phyloP scores from a whole-genome alignment of 2,329 filamentous ascomycete species.

The Colletotrichum theobromicola region DNA sequence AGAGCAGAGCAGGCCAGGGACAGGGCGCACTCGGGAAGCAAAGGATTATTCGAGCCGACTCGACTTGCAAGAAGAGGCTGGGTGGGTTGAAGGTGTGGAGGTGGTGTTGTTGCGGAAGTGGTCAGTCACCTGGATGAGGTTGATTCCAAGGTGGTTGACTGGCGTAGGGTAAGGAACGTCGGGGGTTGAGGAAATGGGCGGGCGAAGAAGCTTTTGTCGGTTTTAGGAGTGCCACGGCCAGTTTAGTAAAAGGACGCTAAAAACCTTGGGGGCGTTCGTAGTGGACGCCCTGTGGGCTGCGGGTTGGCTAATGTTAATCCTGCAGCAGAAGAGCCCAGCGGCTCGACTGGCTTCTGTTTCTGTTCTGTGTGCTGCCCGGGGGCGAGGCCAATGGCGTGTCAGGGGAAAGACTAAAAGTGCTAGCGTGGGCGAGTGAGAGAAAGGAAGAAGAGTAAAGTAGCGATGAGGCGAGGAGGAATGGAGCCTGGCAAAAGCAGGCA shows the following conservation, averaged over 20 bases:
- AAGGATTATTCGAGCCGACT: not conserved
- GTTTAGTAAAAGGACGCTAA: slow-evolving; percentile 15
- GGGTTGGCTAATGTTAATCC: slow-evolving; percentile 14
- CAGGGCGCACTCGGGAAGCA: not conserved
- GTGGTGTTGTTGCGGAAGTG: not conserved
- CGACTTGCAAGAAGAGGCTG: not conserved
- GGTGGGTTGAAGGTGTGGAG: not conserved
- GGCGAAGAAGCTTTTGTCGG: slow-evolving; percentile 17
- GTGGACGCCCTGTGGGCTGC: slow-evolving; percentile 17
- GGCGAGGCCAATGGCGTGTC: slow-evolving; percentile 15
- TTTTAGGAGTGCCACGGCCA: slow-evolving; percentile 14
- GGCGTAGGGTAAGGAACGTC: not conserved
- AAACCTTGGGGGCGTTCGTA: not conserved
- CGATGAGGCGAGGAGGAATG: not conserved
- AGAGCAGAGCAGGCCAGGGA: not conserved
- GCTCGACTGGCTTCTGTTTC: not conserved
- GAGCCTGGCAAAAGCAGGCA: not conserved
- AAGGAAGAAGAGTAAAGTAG: not conserved
- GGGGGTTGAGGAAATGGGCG: slow-evolving; percentile 1
- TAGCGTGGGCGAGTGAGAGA: not conserved
- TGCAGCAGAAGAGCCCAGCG: not conserved
- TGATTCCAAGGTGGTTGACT: not conserved
- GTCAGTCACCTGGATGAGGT: not conserved
- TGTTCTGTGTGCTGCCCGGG: not conserved
- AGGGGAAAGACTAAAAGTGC: slow-evolving; percentile 1